Evolutionary conservation across 2,329 filamentous ascomycete genomes (phyloP).

Genomic region (Mycogone perniciosa): DNA sequence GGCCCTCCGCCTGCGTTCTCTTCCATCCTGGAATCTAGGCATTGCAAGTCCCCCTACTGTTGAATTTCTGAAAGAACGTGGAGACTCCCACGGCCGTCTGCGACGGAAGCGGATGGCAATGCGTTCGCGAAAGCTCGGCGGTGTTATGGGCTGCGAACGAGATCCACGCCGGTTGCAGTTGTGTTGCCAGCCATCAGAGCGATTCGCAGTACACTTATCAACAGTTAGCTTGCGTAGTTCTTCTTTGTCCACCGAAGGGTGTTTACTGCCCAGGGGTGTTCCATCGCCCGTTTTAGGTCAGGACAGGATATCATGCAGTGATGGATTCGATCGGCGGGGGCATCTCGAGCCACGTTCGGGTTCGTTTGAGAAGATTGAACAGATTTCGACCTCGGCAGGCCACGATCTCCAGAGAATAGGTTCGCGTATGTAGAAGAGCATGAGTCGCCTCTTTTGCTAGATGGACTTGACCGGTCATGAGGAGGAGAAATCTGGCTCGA

Average conservation of each 20-base stretch:
- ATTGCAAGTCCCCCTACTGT: slow-evolving; percentile 7
- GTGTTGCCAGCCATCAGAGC: slow-evolving; percentile 10
- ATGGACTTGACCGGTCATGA: background rate
- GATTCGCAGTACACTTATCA: background rate
- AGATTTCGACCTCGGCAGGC: slow-evolving; percentile 2
- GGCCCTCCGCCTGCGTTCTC: slow-evolving; percentile 25
- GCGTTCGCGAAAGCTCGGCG: slow-evolving; percentile 19
- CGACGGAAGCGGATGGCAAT: slow-evolving; percentile 20
- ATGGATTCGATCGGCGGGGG: background rate
- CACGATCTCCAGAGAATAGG: slow-evolving; percentile 5
- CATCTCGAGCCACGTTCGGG: background rate
- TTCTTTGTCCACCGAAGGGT: background rate
- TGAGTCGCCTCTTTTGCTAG: background rate
- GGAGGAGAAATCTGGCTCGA: background rate
- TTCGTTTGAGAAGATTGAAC: slow-evolving; percentile 3
- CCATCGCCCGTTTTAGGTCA: slow-evolving; percentile 9
- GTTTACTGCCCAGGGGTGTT: slow-evolving; percentile 5
- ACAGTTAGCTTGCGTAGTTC: background rate
- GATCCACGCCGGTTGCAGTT: slow-evolving; percentile 15
- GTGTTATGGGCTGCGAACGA: slow-evolving; percentile 21
- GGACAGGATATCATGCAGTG: slow-evolving; percentile 15
- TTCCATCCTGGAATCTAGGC: slow-evolving; percentile 19
- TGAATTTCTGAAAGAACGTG: slow-evolving; percentile 15
- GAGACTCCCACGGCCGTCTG: slow-evolving; percentile 21
- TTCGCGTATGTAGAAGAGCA: background rate